Evolutionary conservation across 2,329 filamentous ascomycete genomes (phyloP).

Genomic region (Septoria petroselini): DNA sequence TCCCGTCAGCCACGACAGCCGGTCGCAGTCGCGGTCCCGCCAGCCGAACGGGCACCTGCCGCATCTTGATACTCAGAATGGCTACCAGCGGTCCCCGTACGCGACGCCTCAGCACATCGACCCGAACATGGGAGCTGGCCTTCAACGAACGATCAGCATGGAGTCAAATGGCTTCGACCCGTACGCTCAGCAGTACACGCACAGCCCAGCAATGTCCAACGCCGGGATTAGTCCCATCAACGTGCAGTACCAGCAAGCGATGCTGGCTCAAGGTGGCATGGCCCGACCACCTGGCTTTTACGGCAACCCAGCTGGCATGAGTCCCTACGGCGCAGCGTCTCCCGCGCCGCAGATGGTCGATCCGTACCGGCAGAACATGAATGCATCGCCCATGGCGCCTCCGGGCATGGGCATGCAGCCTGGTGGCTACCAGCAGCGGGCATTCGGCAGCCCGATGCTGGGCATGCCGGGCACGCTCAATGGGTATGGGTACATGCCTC

Average conservation of each 20-base stretch:
- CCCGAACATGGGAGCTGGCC: constrained; percentile 30
- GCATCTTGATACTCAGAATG: constrained; percentile 36
- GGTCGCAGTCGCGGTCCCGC: constrained; percentile 38
- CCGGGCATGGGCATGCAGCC: constrained; percentile 39
- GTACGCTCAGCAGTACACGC: constrained; percentile 42
- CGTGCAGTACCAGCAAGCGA: constrained; percentile 57
- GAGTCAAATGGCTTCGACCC: constrained; percentile 50
- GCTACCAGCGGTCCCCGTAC: constrained; percentile 40
- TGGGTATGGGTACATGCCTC: constrained; percentile 31
- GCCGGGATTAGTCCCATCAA: constrained; percentile 37
- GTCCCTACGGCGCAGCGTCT: constrained; percentile 29
- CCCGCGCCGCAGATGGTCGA: constrained; percentile 40
- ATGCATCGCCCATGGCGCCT: constrained; percentile 41
- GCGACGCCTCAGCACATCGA: constrained; percentile 34
- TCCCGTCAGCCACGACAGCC: constrained; percentile 36
- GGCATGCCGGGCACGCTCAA: constrained; percentile 30
- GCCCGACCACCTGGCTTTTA: constrained; percentile 35
- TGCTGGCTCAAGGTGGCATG: constrained; percentile 46
- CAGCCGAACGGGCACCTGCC: constrained; percentile 36
- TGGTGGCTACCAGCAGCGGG: constrained; percentile 30
- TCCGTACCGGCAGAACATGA: constrained; percentile 41
- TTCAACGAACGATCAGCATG: constrained; percentile 50
- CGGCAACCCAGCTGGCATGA: constrained; percentile 27
- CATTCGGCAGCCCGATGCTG: constrained; percentile 30
- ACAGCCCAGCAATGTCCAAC: constrained; percentile 38